phyloP scores from a whole-genome alignment of 1,139 yeast species.

The Pneumocystis oryctolagi region DNA sequence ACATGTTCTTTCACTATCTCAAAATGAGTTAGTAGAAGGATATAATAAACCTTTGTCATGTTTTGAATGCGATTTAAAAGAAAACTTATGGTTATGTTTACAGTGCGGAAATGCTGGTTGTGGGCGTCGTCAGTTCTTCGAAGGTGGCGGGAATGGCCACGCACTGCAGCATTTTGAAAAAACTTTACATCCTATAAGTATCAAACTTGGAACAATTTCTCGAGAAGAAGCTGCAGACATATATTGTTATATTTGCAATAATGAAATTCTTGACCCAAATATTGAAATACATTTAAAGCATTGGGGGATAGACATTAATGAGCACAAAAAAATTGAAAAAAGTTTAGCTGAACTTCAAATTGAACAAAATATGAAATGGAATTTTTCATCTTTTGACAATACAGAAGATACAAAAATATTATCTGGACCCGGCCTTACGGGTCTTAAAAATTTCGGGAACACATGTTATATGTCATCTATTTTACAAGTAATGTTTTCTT shows the following conservation, averaged over 20 bases:
- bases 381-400: conserved; percentile 62
- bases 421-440: conserved; percentile 58
- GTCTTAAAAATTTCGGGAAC: conserved; percentile 78
- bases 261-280: conserved; percentile 66
- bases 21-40: conserved; percentile 18
- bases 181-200: conserved; percentile 60
- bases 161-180: conserved; percentile 57
- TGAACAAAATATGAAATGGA: conserved; percentile 89
- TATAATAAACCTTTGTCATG: conserved; percentile 33
- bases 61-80: conserved; percentile 48
- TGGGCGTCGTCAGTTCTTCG: conserved; percentile 85
- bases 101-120: conserved; percentile 83
- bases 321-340: conserved; percentile 55
- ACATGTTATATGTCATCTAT: conserved; percentile 82
- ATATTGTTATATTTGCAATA: conserved; percentile 78
- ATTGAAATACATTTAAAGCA: conserved; percentile 36
- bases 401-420: conserved; percentile 46
- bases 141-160: conserved; percentile 72
- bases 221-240: conserved; percentile 54
- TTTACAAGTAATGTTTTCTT: conserved; percentile 50
- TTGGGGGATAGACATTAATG: conserved; percentile 59
- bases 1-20: conserved; percentile 47
- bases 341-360: conserved; percentile 67
- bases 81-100: conserved; percentile 84
- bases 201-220: conserved; percentile 78